These are phyloP conservation scores for Colletotrichum lupini DNA, from an alignment of 2,329 filamentous ascomycete species.

Conservation along the genomic window DNA sequence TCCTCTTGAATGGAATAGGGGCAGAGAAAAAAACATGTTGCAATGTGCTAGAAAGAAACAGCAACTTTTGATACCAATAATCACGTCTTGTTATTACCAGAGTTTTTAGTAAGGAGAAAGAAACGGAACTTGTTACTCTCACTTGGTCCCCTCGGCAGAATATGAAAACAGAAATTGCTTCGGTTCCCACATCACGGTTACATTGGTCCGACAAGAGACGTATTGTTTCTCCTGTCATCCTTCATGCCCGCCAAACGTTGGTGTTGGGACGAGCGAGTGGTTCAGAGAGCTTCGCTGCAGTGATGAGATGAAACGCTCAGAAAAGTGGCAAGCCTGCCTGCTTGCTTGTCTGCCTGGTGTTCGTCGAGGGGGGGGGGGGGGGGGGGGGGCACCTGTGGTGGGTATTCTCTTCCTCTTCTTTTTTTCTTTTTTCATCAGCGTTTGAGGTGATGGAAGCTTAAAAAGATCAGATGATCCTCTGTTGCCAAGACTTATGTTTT, in stretches of 20 bases:
- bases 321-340: not conserved
- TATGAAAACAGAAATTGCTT: slow-evolving; percentile 3
- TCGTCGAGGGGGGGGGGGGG: not conserved
- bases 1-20: not conserved
- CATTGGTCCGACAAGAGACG: slow-evolving; percentile 25
- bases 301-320: slow-evolving; percentile 34
- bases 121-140: not conserved
- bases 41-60: slow-evolving; percentile 17
- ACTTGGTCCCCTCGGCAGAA: not conserved
- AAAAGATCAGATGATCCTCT: slow-evolving; percentile 31
- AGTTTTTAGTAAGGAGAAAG: slow-evolving; percentile 2
- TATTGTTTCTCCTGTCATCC: slow-evolving; percentile 29
- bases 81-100: not conserved
- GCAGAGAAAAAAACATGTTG: not conserved
- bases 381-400: not conserved
- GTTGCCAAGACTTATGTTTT: slow-evolving; percentile 23
- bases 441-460: slow-evolving; percentile 36
- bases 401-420: not conserved
- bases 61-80: slow-evolving; percentile 30
- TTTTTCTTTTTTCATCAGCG: slow-evolving; percentile 26
- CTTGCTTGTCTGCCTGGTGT: not conserved
- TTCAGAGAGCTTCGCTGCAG: slow-evolving; percentile 13
- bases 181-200: slow-evolving; percentile 19
- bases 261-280: slow-evolving; percentile 33
- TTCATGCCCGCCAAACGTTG: slow-evolving; percentile 2